Evolutionary conservation across 306 rosid genomes (phyloP), one percentile per base, ranked within the genome.

Genomic region (Gynostemma pentaphyllum): DNA sequence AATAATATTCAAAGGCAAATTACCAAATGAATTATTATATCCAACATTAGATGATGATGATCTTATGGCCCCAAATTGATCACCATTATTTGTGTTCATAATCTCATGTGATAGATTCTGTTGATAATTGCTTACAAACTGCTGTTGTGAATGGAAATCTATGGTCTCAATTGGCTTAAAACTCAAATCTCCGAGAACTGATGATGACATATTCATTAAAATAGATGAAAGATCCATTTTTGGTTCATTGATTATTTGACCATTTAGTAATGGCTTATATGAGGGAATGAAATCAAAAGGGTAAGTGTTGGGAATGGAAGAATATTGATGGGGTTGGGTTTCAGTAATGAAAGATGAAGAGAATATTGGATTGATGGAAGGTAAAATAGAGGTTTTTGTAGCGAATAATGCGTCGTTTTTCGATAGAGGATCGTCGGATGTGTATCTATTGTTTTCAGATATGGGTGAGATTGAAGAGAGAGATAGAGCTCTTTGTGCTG

Each of bases 161-260:
- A 82, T 80, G n/a, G 78, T 70, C 62, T 83, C 61, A 37, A 4
- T 66, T 4, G 70, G 40, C 70, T 66, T 66, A 5, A 37, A 37
- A 8, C 62, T 16, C 37, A 48, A 50, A 37, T 66, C 62, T 66
- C 70, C 70, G n/a, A 66, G 48, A 37, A 50, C 52, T 2, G 96
- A 83, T 50, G 96, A 85, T 37, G 96, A 79, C 97, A 85, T 87
- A 69, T 73, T 87, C 44, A 85, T 46, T 66, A 83, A 53, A 85
- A 83, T 73, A 32, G 97, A 82, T 60, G 96, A 75, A 45, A 82
- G 70, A 64, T 85, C 95, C 53, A 71, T 24, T 5, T 36, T 28
- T 23, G 15, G 9, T 36, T 9, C 30, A 19, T 24, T 50, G 24
- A 46, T 15, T n/a, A 41, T 66, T 51, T 66, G 70, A 39, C 23